Conservation (phyloP, 1,284 basidiomycete genomes). For the Kwoniella shivajii region DNA sequence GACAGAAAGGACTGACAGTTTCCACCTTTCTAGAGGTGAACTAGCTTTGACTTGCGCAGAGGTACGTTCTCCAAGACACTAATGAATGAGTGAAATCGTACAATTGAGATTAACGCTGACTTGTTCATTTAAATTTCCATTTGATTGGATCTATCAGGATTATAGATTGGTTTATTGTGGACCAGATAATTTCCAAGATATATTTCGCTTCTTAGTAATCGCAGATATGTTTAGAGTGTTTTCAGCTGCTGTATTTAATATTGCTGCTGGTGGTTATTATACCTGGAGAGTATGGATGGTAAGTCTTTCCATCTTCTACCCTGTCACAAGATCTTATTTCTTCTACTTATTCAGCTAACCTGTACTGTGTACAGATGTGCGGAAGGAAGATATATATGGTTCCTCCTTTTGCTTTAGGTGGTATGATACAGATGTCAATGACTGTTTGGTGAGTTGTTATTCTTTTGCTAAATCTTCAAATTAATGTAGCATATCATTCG, state of each 20-base stretch:
- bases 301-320: neutral
- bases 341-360: neutral
- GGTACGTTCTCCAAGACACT: neutral
- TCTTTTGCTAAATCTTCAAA: no score
- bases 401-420: slow-evolving; percentile 10
- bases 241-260: slow-evolving; percentile 6
- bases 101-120: neutral
- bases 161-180: slow-evolving; percentile 7
- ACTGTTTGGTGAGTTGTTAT: slow-evolving; percentile 15
- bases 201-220: slow-evolving; percentile 5
- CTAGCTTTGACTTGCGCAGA: slow-evolving; percentile 8
- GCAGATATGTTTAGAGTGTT: slow-evolving; percentile 6
- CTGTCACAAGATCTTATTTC: neutral
- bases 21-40: neutral
- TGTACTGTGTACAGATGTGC: neutral
- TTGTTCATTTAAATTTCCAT: neutral
- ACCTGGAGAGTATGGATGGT: slow-evolving; percentile 12
- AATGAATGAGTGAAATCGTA: neutral
- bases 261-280: slow-evolving; percentile 9
- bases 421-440: slow-evolving; percentile 10
- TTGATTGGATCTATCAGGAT: neutral
- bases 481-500: no score
- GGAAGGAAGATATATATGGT: slow-evolving; percentile 11
- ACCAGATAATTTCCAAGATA: slow-evolving; percentile 6
- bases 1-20: neutral